Percentiles rank a stretch among this genome's conserved stretches.
Conservation (phyloP, 768 basidiomycete species). For the Gautieria morchelliformis region DNA sequence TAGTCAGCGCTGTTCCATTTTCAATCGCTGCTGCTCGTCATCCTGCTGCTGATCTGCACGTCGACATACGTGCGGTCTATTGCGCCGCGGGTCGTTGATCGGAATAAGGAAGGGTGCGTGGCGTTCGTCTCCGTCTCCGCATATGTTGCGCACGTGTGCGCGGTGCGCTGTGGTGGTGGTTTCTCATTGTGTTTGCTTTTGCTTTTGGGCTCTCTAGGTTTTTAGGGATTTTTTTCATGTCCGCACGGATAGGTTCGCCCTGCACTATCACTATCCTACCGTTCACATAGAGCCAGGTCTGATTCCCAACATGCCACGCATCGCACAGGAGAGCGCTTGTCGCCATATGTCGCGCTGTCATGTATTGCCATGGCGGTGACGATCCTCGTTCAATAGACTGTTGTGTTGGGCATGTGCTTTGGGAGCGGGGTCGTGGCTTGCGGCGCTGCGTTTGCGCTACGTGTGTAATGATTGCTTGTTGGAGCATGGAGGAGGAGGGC, state of each 20-base stretch:
- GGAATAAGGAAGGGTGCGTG: conserved; percentile 86
- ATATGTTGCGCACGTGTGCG: neutral
- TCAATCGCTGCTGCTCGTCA: conserved; percentile 86
- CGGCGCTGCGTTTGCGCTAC: too few species aligned
- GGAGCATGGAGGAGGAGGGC: too few species aligned
- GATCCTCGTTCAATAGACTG: conserved; percentile 37
- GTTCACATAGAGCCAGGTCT: too few species aligned
- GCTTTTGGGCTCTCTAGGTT: conserved; percentile 41
- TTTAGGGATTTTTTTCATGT: conserved; percentile 89
- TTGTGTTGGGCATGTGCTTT: neutral
- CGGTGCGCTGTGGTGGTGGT: neutral
- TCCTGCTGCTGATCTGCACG: conserved; percentile 91
- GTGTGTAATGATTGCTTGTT: too few species aligned
- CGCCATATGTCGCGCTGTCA: conserved; percentile 90
- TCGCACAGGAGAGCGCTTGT: conserved; percentile 76
- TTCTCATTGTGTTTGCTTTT: neutral
- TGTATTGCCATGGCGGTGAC: conserved; percentile 88
- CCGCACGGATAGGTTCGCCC: conserved; percentile 79
- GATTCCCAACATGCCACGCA: too few species aligned
- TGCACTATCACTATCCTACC: too few species aligned
- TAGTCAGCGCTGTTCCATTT: conserved; percentile 98
- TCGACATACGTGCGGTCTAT: conserved; percentile 92
- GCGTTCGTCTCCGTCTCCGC: neutral
- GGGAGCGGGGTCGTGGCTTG: too few species aligned
- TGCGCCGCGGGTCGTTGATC: conserved; percentile 81